These are phyloP conservation scores for Trichoderma semiorbis DNA, from an alignment of 2,329 filamentous ascomycete genomes.

Conservation along the genomic window DNA sequence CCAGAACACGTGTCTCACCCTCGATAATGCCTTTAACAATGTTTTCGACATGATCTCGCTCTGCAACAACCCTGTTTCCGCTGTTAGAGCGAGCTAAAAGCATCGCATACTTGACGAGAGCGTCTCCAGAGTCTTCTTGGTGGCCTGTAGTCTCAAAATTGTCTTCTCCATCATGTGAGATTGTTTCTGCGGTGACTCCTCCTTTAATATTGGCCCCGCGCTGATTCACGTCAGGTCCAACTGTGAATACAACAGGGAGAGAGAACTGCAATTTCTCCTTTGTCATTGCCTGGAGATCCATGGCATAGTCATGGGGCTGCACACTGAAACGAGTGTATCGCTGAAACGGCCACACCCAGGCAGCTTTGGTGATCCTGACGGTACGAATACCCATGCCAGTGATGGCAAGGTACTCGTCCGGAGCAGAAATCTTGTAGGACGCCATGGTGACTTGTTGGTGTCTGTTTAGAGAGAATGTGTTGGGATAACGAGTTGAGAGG, in stretches of 20 bases:
- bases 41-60: neutral
- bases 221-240: constrained; percentile 71
- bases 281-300: constrained; percentile 84
- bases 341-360: constrained; percentile 69
- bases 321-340: constrained; percentile 60
- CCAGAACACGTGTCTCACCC: constrained; percentile 78
- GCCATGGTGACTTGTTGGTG: constrained; percentile 37
- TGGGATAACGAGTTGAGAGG: neutral
- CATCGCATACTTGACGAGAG: neutral
- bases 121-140: neutral
- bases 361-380: constrained; percentile 75
- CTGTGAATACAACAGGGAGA: constrained; percentile 80
- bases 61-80: neutral
- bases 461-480: neutral
- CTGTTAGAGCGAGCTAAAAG: neutral
- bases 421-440: constrained; percentile 65
- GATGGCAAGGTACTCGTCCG: constrained; percentile 83
- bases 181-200: neutral
- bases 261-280: constrained; percentile 82
- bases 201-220: constrained; percentile 39
- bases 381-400: constrained; percentile 73
- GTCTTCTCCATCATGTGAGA: neutral
- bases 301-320: constrained; percentile 76
- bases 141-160: neutral
- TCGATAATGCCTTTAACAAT: constrained; percentile 74